Percentiles rank a stretch among this genome's conserved stretches.
phyloP scores from a whole-genome alignment of 441 rosid genomes.

The Aquilaria agallochum region DNA sequence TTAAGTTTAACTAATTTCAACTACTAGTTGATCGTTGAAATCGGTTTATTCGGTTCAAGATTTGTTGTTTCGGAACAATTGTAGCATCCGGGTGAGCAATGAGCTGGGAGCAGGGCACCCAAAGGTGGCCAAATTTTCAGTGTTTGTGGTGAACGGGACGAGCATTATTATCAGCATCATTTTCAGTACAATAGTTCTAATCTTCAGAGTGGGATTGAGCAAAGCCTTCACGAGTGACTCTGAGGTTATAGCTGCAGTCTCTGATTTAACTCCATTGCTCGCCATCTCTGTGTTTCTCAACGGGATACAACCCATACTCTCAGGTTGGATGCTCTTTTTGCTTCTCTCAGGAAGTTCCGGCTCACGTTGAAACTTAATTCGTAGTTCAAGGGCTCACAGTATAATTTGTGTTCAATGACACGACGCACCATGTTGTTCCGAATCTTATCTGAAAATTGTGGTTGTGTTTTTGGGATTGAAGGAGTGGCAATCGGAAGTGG shows the following conservation, averaged over 20 bases:
- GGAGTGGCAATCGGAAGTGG: constrained; percentile 48
- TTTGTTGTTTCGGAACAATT: not conserved
- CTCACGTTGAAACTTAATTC: too few species aligned
- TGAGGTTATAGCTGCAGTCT: constrained; percentile 49
- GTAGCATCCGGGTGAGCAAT: constrained; percentile 59
- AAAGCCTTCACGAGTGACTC: constrained; percentile 50
- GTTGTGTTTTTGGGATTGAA: constrained; percentile 13
- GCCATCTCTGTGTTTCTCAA: constrained; percentile 65
- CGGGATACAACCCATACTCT: constrained; percentile 72
- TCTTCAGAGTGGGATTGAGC: constrained; percentile 43
- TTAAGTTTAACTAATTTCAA: too few species aligned
- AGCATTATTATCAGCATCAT: constrained; percentile 44
- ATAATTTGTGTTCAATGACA: too few species aligned
- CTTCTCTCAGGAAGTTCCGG: too few species aligned
- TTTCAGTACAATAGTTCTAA: constrained; percentile 33
- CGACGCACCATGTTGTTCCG: too few species aligned
- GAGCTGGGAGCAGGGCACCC: constrained; percentile 72
- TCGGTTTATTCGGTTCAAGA: not conserved
- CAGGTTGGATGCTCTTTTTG: constrained; percentile 27
- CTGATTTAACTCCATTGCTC: constrained; percentile 51
- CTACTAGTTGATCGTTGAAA: too few species aligned
- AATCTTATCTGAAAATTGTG: too few species aligned
- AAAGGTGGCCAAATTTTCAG: constrained; percentile 53
- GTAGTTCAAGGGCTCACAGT: too few species aligned
- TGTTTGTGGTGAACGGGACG: constrained; percentile 47